Evolutionary conservation across 73 alveolate genomes (phyloP).

Genomic region (Paramecium biaurelia): DNA sequence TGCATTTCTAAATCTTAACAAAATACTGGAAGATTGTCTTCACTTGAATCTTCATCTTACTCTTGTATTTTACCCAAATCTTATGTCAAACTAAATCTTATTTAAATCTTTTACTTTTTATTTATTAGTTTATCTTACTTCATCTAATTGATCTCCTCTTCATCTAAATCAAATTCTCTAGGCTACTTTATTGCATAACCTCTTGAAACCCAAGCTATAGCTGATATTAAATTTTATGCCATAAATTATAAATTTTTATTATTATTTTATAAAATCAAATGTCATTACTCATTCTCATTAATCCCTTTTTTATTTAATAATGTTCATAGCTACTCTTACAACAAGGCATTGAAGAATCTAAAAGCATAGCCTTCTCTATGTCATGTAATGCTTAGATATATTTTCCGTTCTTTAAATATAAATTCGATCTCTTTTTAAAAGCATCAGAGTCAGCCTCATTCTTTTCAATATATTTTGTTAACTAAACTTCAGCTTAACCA

Average conservation of each 20-base stretch:
- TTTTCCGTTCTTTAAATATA: conserved; percentile 8
- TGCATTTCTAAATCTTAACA: conserved; percentile 51
- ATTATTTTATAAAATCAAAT: conserved; percentile 5
- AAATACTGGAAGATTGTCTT: conserved; percentile 58
- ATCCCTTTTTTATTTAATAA: conserved; percentile 35
- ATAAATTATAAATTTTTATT: conserved; percentile 17
- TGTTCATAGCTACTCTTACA: conserved; percentile 21
- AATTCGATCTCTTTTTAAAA: neutral
- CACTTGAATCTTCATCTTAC: conserved; percentile 56
- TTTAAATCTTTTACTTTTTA: conserved; percentile 25
- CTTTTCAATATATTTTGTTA: neutral
- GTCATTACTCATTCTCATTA: conserved; percentile 48
- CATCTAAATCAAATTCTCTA: conserved; percentile 51
- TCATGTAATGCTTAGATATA: conserved; percentile 8
- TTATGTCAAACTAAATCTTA: neutral
- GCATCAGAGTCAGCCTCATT: conserved; percentile 10
- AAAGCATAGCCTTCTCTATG: neutral
- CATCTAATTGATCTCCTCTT: conserved; percentile 45
- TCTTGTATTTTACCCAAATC: conserved; percentile 57
- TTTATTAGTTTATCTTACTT: conserved; percentile 47
- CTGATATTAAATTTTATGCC: conserved; percentile 58
- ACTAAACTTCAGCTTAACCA: neutral
- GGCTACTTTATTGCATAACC: conserved; percentile 58
- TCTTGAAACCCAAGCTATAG: conserved; percentile 64
- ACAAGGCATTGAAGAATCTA: neutral